phyloP scores from a whole-genome alignment of 2,329 filamentous ascomycete genomes.

The Neospermospora avenae region DNA sequence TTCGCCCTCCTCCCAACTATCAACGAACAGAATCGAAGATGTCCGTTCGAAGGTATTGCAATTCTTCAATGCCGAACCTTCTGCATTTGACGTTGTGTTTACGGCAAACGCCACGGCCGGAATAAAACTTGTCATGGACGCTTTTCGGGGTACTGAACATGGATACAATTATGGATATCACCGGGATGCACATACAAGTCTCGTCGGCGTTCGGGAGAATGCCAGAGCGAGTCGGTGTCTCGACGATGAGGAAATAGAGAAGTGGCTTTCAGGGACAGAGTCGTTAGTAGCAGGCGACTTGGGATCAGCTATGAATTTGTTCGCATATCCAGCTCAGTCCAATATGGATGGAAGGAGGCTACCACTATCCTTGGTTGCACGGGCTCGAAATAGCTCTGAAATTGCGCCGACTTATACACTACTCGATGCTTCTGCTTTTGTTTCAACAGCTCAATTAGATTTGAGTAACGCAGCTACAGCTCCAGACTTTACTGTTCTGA shows the following conservation, averaged over 20 bases:
- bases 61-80: constrained; percentile 79
- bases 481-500: constrained; percentile 83
- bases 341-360: constrained; percentile 84
- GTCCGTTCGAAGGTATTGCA: constrained; percentile 65
- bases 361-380: constrained; percentile 65
- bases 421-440: constrained; percentile 79
- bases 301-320: constrained; percentile 43
- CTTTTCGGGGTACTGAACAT: constrained; percentile 62
- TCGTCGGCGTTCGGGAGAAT: constrained; percentile 76
- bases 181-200: constrained; percentile 78
- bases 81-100: constrained; percentile 83
- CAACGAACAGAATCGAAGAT: constrained; percentile 72
- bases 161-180: constrained; percentile 86
- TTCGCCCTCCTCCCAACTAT: constrained; percentile 74
- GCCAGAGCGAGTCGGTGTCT: constrained; percentile 66
- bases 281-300: constrained; percentile 33
- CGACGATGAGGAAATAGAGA: constrained; percentile 57
- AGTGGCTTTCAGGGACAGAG: constrained; percentile 54
- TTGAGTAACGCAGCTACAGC: constrained; percentile 57
- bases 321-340: constrained; percentile 88
- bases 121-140: constrained; percentile 81
- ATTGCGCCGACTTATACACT: constrained; percentile 56
- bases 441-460: constrained; percentile 73
- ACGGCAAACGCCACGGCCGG: constrained; percentile 89
- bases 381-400: constrained; percentile 32